Base-by-base conservation (phyloP, 169 alveolate genomes). In the Toxoplasma gondii region DNA sequence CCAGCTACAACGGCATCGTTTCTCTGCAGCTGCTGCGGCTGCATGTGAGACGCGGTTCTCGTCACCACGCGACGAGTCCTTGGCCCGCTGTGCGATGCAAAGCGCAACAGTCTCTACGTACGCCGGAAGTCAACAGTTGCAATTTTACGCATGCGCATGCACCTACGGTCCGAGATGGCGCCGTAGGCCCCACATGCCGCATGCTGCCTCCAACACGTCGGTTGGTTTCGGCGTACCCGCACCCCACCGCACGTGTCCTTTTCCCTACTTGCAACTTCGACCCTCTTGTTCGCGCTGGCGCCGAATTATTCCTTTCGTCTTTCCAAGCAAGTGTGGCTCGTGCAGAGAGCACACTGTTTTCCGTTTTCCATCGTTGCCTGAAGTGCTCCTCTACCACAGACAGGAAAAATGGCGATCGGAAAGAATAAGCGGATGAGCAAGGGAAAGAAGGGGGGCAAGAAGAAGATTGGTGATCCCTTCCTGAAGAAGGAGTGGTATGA, bases 361-460 rank as follows among this genome's bases (percentile, higher is more conserved):
- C 78, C 78, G 78, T 64, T 7, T 64, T 64, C 78, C 78, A 64
- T 64, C 34, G 78, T 64, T 64, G 78, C 78, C n/a, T 64, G 78
- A 64, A 64, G 78, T 64, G 78, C 34, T 19, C 0, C 29, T 64
- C 34, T 24, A 64, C 78, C 78, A 31, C 78, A 64, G 78, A 64
- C 78, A 64, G 78, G 34, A 64, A 88, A 87, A 54, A 99, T 99
- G 99, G 99, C 99, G 94, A 98, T 98, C 87, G 99, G 99, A 58
- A 99, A 99, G 98, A 98, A 98, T 97, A 98, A 98, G 94, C 97
- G 99, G 96, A 98, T 98, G 95, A 98, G 99, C 97, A 98, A 98
- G 98, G 99, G 99, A 74, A 98, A 98, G 97, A 99, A 98, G 98
- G 99, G 99, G 90, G 98, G 98, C 81, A 98, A 98, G 97, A 99